These are phyloP conservation scores for Fusarium stilboides DNA, from an alignment of 2,329 filamentous ascomycete species.

Conservation along the genomic window DNA sequence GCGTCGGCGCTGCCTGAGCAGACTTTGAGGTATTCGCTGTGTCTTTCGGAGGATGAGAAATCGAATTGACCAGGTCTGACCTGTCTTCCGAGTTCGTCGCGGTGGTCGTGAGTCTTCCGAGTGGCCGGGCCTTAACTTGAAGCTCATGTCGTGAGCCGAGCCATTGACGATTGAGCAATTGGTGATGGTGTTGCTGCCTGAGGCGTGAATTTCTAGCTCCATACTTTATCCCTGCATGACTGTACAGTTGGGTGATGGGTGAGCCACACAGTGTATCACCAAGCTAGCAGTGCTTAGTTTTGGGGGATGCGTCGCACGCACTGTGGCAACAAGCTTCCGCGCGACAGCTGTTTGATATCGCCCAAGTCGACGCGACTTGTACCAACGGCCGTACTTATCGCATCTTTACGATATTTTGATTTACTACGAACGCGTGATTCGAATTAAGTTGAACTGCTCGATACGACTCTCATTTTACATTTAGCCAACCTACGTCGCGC, in stretches of 20 bases:
- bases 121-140: slow-evolving; percentile 48
- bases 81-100: slow-evolving; percentile 38
- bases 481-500: slow-evolving; percentile 6
- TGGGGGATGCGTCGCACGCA: slow-evolving; percentile 46
- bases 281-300: slow-evolving; percentile 1
- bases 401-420: slow-evolving; percentile 20
- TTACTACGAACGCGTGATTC: slow-evolving; percentile 27
- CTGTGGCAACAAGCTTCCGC: slow-evolving; percentile 50
- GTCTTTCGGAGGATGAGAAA: slow-evolving; percentile 15
- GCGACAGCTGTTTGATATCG: slow-evolving; percentile 47
- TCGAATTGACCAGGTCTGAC: slow-evolving; percentile 48
- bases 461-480: slow-evolving; percentile 10
- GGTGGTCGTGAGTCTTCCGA: slow-evolving; percentile 41
- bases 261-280: slow-evolving; percentile 24
- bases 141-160: slow-evolving; percentile 46
- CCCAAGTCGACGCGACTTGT: slow-evolving; percentile 47
- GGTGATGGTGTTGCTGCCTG: slow-evolving; percentile 48
- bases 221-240: slow-evolving; percentile 38
- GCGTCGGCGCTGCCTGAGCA: slow-evolving; percentile 52
- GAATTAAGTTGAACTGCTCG: neutral
- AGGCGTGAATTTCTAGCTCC: slow-evolving; percentile 34
- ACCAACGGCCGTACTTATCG: slow-evolving; percentile 28
- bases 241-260: slow-evolving; percentile 9
- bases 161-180: slow-evolving; percentile 52
- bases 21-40: slow-evolving; percentile 44